These are phyloP conservation scores for Moelleriella libera DNA, from an alignment of 2,329 filamentous ascomycete genomes.

Conservation along the genomic window DNA sequence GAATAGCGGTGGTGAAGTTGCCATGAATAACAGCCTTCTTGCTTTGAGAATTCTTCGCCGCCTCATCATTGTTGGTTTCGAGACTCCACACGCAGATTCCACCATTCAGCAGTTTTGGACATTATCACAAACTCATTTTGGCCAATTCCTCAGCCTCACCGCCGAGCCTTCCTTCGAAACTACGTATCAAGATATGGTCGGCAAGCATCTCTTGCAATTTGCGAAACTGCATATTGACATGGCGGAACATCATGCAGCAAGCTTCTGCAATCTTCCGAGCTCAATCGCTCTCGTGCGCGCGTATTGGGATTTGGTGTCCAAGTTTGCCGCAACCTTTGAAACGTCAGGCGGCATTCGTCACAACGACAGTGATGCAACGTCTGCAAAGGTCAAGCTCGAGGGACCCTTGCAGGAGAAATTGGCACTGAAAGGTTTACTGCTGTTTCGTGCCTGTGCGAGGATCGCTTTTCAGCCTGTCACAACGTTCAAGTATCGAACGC, in stretches of 20 bases:
- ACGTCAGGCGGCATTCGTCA: constrained; percentile 42
- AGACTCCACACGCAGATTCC: constrained; percentile 65
- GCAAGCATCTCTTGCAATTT: constrained; percentile 79
- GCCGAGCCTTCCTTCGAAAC: constrained; percentile 39
- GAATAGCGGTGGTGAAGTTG: constrained; percentile 42
- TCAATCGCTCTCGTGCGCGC: constrained; percentile 63
- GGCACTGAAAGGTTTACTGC: constrained; percentile 66
- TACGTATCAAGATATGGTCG: constrained; percentile 47
- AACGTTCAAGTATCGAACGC: constrained; percentile 70
- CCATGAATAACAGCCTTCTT: constrained; percentile 64
- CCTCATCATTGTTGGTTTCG: constrained; percentile 68
- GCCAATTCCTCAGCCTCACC: constrained; percentile 55
- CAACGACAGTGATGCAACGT: constrained; percentile 19
- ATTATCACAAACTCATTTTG: constrained; percentile 62
- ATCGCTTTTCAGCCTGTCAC: constrained; percentile 72
- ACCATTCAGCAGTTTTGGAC: constrained; percentile 72
- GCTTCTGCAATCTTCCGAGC: constrained; percentile 70
- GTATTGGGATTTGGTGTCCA: constrained; percentile 74
- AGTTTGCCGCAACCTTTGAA: constrained; percentile 62
- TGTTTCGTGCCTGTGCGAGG: constrained; percentile 70
- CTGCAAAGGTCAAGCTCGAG: constrained; percentile 36
- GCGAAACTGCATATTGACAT: constrained; percentile 86
- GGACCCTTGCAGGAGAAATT: constrained; percentile 62
- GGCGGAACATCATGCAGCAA: constrained; percentile 63
- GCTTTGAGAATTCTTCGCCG: constrained; percentile 70